phyloP scores from a whole-genome alignment of 1,284 basidiomycete genomes.

The Puccinia horiana region DNA sequence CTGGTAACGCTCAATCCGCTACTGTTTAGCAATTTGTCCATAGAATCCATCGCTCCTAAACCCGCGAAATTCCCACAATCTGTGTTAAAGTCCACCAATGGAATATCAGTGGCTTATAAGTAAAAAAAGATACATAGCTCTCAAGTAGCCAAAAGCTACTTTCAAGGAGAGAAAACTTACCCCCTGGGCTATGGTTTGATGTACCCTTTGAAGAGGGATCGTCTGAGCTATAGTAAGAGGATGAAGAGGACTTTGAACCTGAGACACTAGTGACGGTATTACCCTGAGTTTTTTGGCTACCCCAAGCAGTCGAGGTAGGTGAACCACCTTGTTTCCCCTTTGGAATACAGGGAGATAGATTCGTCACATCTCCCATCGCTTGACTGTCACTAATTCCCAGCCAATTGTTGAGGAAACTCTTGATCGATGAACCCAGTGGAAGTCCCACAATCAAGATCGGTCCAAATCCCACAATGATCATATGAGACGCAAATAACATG shows the following conservation, averaged over 20 bases:
- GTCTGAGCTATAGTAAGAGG: neutral
- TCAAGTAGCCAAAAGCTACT: neutral
- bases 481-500: neutral
- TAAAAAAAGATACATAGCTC: no score
- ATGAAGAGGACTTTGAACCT: neutral
- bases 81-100: neutral
- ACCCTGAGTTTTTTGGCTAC: neutral
- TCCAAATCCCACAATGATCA: neutral
- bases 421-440: neutral
- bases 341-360: neutral
- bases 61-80: neutral
- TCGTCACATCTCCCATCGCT: neutral
- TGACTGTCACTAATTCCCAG: neutral
- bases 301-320: neutral
- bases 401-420: neutral
- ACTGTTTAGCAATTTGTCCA: neutral
- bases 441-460: neutral
- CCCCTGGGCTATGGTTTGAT: neutral
- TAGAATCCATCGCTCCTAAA: neutral
- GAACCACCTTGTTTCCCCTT: neutral
- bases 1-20: neutral
- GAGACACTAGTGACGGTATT: neutral
- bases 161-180: neutral
- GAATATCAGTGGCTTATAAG: neutral
- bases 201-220: neutral